Base-by-base conservation (phyloP, 75 land plant genomes). In the Selaginella tamariscina region DNA sequence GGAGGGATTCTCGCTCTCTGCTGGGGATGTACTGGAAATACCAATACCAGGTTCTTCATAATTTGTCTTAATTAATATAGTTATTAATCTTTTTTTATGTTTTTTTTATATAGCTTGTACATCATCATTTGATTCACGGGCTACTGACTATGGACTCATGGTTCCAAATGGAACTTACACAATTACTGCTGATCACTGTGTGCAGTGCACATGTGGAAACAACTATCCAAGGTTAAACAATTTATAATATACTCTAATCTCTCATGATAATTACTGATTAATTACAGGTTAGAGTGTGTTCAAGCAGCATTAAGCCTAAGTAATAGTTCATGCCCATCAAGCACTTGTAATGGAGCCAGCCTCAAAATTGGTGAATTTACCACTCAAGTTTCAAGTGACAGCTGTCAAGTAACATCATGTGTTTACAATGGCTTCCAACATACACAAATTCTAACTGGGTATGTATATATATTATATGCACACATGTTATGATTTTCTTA, bases 301-400 rank as follows among this genome's bases (percentile, higher is more conserved):
- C 49, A 5, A 5, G 49, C 49, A 5, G 11, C 49, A 39, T 39
- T 15, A 5, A 39, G 49, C 49, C 15, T 15, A 5, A 15, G 49
- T 5, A n/a, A n/a, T n/a, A 5, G 49, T 39, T 15, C 49, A 39
- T 39, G 49, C 49, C 49, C 49, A 39, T 5, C 49, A 5, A 5
- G 11, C 15, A 5, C 11, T 15, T 39, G 49, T 39, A 15, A 5
- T 15, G 49, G 49, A 15, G 15, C 11, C 49, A 39, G 15, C 15
- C 49, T 39, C 49, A 39, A 39, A 39, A 39, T 39, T 39, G 49
- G 49, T 39, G 49, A 39, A 39, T 39, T 39, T 15, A 39, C 49
- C 49, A 39, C 49, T 15, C 5, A 39, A 39, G 49, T 15, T 39
- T 39, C 49, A 15, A 5, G 5, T 15, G 11, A 39, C 5, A 15